A percentile compares a stretch with the other conserved stretches of the same genome.
Conservation (phyloP, 345 rosid species). For the Psidium friedrichsthalianum region DNA sequence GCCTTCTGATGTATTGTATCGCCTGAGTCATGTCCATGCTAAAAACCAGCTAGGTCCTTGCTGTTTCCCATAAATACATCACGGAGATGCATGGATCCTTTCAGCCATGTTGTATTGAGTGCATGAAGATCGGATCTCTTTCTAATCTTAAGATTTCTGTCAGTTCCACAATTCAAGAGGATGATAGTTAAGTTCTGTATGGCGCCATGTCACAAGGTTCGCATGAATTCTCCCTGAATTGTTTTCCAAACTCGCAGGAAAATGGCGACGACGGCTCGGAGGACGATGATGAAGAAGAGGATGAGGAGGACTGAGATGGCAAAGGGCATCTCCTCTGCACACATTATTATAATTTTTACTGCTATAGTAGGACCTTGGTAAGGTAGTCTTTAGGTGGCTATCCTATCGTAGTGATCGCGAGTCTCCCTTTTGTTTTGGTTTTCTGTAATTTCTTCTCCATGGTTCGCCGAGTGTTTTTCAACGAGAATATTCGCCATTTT, state of each 20-base stretch:
- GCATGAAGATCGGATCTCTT: neutral
- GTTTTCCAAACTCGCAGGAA: neutral
- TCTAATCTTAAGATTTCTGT: neutral
- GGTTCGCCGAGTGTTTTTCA: neutral
- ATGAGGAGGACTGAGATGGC: slow-evolving; percentile 3
- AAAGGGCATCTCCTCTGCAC: neutral
- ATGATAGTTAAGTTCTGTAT: neutral
- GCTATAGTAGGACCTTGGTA: neutral
- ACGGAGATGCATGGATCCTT: neutral
- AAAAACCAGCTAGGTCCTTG: neutral
- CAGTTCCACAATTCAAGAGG: neutral
- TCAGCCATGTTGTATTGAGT: neutral
- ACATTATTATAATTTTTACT: neutral
- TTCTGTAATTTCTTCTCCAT: neutral
- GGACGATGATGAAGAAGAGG: slow-evolving; percentile 2
- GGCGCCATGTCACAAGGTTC: neutral
- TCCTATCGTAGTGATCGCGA: neutral
- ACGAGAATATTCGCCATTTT: neutral
- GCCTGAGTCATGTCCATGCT: neutral
- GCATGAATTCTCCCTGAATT: neutral
- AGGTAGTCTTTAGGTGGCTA: neutral
- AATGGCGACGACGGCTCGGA: neutral
- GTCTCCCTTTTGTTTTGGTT: neutral
- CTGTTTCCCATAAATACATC: neutral
- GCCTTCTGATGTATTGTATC: neutral